These are phyloP conservation scores for Curvularia hawaiiensis DNA, from an alignment of 2,329 filamentous ascomycete species.

Conservation along the genomic window DNA sequence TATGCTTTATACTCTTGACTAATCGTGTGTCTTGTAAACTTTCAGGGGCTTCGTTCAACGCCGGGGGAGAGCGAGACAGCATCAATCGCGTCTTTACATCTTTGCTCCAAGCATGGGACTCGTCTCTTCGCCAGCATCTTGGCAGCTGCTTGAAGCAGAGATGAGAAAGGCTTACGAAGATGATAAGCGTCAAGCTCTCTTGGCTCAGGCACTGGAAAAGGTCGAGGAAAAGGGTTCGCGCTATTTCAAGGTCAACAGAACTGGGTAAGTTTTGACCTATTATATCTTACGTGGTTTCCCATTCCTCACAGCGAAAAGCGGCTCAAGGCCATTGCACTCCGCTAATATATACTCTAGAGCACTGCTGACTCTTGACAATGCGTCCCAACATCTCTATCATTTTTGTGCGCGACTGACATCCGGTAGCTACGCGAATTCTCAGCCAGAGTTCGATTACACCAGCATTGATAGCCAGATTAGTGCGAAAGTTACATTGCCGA, in stretches of 20 bases:
- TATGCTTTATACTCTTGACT: neutral
- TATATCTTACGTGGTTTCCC: neutral
- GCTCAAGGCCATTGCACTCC: neutral
- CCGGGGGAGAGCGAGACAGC: conserved; percentile 65
- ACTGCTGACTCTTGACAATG: conserved; percentile 72
- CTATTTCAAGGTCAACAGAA: conserved; percentile 28
- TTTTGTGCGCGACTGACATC: conserved; percentile 71
- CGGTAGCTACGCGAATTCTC: conserved; percentile 64
- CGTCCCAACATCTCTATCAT: conserved; percentile 77
- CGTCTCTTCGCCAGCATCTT: conserved; percentile 54
- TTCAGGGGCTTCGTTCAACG: conserved; percentile 64
- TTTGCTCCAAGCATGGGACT: conserved; percentile 49
- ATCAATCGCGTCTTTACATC: conserved; percentile 61
- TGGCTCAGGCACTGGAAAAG: conserved; percentile 51
- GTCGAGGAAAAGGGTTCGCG: conserved; percentile 54
- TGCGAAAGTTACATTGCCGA: conserved; percentile 73
- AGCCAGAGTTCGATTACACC: conserved; percentile 70
- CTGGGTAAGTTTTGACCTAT: conserved; percentile 31
- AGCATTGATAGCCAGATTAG: conserved; percentile 43
- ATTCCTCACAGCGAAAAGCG: neutral
- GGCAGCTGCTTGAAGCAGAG: conserved; percentile 70
- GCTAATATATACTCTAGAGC: conserved; percentile 54
- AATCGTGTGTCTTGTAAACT: neutral
- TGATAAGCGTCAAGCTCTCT: conserved; percentile 59
- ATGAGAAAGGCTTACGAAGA: conserved; percentile 75